Evolutionary conservation across 176 grass and related monocot genomes (phyloP).

Genomic region (Juncus effusus): DNA sequence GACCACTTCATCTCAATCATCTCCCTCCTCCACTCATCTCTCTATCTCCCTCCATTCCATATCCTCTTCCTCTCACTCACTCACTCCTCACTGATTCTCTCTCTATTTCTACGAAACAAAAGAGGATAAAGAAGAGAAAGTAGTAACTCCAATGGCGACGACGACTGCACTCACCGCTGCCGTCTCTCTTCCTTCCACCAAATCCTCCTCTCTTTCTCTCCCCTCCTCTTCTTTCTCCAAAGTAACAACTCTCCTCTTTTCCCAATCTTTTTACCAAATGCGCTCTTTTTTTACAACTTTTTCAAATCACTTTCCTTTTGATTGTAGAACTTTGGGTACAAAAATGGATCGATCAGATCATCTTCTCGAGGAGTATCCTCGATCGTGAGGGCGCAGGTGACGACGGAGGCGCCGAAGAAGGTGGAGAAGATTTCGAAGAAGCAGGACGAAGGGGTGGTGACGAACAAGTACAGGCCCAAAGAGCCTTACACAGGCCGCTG

Average conservation of each 20-base stretch:
- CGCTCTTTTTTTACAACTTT: not conserved
- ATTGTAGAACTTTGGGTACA: conserved; percentile 17
- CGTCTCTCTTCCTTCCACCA: conserved; percentile 40
- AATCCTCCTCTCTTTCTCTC: conserved; percentile 16
- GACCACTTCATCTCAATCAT: conserved; percentile 30
- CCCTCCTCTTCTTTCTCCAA: conserved; percentile 39
- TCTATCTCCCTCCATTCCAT: conserved; percentile 9
- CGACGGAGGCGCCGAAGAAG: conserved; percentile 45
- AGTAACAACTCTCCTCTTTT: conserved; percentile 19
- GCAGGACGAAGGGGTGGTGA: conserved; percentile 65
- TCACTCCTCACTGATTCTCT: conserved; percentile 18
- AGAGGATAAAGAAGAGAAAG: too few species aligned
- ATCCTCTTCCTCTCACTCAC: conserved; percentile 57
- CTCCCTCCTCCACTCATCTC: conserved; percentile 27
- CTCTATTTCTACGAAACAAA: not conserved
- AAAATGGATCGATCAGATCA: conserved; percentile 19
- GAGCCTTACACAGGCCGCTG: conserved; percentile 66
- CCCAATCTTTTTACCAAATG: not conserved
- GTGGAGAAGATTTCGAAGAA: conserved; percentile 73
- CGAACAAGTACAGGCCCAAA: conserved; percentile 76
- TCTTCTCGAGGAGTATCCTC: not conserved
- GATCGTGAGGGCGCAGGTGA: conserved; percentile 46
- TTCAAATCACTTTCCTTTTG: not conserved
- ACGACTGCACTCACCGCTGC: conserved; percentile 66
- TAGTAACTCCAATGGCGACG: conserved; percentile 38